Conservation (phyloP, 441 rosid genomes). For the Euphorbia schlechtendalii region DNA sequence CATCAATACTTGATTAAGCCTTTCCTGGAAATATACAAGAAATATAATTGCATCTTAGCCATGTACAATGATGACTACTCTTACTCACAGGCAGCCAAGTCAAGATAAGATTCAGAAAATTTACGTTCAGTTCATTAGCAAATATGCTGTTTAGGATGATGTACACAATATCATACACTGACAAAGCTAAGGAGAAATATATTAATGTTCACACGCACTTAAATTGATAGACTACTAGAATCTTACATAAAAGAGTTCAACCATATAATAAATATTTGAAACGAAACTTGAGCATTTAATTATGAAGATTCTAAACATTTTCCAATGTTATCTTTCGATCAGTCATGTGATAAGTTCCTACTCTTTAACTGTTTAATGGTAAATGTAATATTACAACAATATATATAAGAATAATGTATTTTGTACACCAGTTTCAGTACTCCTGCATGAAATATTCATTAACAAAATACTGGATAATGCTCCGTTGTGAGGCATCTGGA, state of each 20-base stretch:
- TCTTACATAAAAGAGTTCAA: neutral
- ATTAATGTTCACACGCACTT: neutral
- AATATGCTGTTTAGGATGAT: neutral
- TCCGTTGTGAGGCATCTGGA: too few species aligned
- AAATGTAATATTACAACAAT: too few species aligned
- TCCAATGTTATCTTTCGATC: neutral
- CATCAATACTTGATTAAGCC: conserved; percentile 85
- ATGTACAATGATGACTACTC: neutral
- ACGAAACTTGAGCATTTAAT: neutral
- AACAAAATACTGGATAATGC: too few species aligned
- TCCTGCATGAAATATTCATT: neutral
- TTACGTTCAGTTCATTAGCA: too few species aligned
- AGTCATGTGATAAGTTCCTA: neutral
- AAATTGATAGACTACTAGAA: neutral
- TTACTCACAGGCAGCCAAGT: neutral
- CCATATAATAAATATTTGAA: neutral
- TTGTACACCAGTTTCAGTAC: neutral
- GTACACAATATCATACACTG: neutral
- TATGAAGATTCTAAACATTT: neutral
- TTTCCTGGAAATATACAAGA: conserved; percentile 50
- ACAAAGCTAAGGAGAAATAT: neutral
- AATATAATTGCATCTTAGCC: neutral
- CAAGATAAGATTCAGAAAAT: neutral
- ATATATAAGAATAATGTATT: too few species aligned
- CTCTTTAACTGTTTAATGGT: too few species aligned